Evolutionary conservation across 140 eudicot genomes (phyloP), one percentile per base, ranked within the genome.

Genomic region (Flaveria floridana): DNA sequence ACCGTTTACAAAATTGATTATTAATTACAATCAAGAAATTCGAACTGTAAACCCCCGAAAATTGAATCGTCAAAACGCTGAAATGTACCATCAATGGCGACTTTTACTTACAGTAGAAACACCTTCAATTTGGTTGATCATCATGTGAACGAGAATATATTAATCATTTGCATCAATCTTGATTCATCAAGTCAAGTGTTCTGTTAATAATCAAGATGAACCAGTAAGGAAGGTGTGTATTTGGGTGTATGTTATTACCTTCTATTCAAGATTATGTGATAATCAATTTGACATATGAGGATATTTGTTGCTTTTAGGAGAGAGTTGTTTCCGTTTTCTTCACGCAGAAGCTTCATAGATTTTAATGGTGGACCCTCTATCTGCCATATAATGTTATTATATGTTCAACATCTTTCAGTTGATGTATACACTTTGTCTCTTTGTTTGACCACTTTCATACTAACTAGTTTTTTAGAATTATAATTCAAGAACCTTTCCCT

Each of bases 261-360:
- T 14, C 2, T 70, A 16, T 28, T 56, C 12, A 55, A 68, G 70
- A 77, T 77, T 77, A 46, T 57, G 15, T 46, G 65, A 77, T 75
- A 51, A 65, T 34, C 8, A 21, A 26, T 37, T 76, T 65, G 53
- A 18, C 67, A 65, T 65, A 64, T 75, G n/a, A 75, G 65, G 11
- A 63, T 58, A 77, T 65, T 53, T 11, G 26, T 59, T 73, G 23
- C 70, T 34, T 20, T 6, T 3, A 52, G n/a, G 39, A 56, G 34
- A 65, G 11, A 15, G 1, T 53, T 76, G 55, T 76, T 19, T 68
- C 63, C 81, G 76, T 77, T 57, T 68, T 56, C 81, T 13, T 46
- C 70, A 77, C 75, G 70, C 76, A 77, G 57, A 77, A 68, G 61
- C 69, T 21, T 53, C 59, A 55, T 53, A 21, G 2, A 42, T 19